phyloP scores from a whole-genome alignment of 78 protist species.

The Dictyostelium intermedium region DNA sequence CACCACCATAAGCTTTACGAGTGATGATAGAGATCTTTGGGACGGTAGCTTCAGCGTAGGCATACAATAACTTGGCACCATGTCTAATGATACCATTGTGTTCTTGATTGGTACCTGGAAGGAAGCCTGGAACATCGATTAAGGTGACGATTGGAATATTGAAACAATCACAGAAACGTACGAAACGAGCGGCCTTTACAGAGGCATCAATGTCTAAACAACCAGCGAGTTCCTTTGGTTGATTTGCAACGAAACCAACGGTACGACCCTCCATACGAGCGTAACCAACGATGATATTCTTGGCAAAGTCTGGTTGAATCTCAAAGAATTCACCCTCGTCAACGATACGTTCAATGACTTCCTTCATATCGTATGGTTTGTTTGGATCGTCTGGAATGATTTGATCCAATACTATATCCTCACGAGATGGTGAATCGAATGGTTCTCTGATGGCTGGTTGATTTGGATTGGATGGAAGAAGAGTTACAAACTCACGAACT shows the following conservation, averaged over 20 bases:
- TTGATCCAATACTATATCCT: conserved; percentile 47
- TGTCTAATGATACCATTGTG: conserved; percentile 98
- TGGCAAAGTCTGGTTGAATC: conserved; percentile 94
- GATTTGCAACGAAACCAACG: conserved; percentile 98
- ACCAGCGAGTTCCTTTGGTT: conserved; percentile 97
- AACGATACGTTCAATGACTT: conserved; percentile 90
- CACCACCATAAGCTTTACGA: conserved; percentile 99
- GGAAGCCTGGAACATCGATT: conserved; percentile 99
- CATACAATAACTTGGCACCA: conserved; percentile 99
- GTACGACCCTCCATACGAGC: conserved; percentile 97
- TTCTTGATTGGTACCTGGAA: conserved; percentile 94
- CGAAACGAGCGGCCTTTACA: conserved; percentile 96
- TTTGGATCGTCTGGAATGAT: conserved; percentile 89
- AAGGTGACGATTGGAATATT: conserved; percentile 98
- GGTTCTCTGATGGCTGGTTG: conserved; percentile 80
- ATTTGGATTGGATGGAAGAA: conserved; percentile 90
- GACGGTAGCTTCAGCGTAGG: conserved; percentile 99
- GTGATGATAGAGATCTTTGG: conserved; percentile 98
- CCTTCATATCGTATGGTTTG: conserved; percentile 96
- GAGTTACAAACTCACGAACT: conserved; percentile 85
- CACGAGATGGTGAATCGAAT: conserved; percentile 84
- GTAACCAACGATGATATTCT: conserved; percentile 95
- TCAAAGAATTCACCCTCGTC: conserved; percentile 96
- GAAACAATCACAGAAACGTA: conserved; percentile 98
- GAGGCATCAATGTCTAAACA: conserved; percentile 97